Percentiles rank a stretch among this genome's conserved stretches.
phyloP scores from a whole-genome alignment of 495 filamentous ascomycete species.

The Monascus purpureus region DNA sequence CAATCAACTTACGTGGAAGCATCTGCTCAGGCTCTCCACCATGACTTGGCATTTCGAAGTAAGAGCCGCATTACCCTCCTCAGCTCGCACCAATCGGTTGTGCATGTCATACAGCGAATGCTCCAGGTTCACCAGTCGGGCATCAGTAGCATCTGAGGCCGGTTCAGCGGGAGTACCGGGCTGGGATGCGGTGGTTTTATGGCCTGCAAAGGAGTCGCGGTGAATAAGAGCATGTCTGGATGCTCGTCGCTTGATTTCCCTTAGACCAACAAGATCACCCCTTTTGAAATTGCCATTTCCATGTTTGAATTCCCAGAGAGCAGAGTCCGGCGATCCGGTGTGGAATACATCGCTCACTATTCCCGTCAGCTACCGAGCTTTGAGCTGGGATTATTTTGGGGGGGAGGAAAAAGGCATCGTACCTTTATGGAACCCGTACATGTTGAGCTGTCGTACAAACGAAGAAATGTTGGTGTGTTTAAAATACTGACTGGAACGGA shows the following conservation, averaged over 20 bases:
- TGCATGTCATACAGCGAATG: conserved; percentile 72
- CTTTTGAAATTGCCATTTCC: conserved; percentile 95
- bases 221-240: conserved; percentile 92
- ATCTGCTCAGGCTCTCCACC: conserved; percentile 64
- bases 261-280: conserved; percentile 77
- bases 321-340: conserved; percentile 86
- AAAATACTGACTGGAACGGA: conserved; percentile 64
- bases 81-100: conserved; percentile 58
- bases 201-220: conserved; percentile 75
- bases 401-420: too few species aligned
- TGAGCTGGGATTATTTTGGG: neutral
- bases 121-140: conserved; percentile 62
- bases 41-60: conserved; percentile 69
- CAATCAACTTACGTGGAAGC: conserved; percentile 47
- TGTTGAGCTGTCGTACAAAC: conserved; percentile 94
- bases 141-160: conserved; percentile 62
- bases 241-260: conserved; percentile 95
- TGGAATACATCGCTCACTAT: conserved; percentile 98
- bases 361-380: neutral
- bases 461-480: conserved; percentile 99
- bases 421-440: conserved; percentile 99
- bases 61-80: conserved; percentile 68
- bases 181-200: conserved; percentile 59
- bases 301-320: conserved; percentile 98
- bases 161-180: conserved; percentile 77